These are phyloP conservation scores for Trametes hirsuta DNA, from an alignment of 1,284 basidiomycete genomes.

Conservation along the genomic window DNA sequence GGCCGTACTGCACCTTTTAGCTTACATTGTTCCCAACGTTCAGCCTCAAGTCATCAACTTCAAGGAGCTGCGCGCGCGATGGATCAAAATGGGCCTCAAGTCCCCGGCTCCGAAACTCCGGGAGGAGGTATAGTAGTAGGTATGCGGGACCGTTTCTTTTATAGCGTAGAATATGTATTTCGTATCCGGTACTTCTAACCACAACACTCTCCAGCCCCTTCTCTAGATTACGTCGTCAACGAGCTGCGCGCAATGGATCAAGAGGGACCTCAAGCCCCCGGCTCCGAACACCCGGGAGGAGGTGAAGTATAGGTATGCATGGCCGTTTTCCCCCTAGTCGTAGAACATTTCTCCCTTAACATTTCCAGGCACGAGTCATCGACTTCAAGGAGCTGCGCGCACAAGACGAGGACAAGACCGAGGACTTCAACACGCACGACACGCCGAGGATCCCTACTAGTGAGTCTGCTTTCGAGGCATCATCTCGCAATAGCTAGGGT, in stretches of 20 bases:
- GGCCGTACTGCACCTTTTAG: too few relatives aligned
- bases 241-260: slow-evolving; percentile 1
- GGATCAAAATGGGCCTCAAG: background rate
- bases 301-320: background rate
- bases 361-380: too few relatives aligned
- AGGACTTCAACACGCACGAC: too few relatives aligned
- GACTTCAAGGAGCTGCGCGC: too few relatives aligned
- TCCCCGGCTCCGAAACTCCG: background rate
- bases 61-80: slow-evolving; percentile 1
- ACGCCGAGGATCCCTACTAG: too few relatives aligned
- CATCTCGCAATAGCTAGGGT: too few relatives aligned
- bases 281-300: background rate
- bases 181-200: too few relatives aligned
- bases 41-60: background rate
- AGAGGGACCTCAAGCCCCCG: background rate
- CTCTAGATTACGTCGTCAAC: background rate
- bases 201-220: too few relatives aligned
- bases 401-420: too few relatives aligned
- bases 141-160: background rate
- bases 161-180: too few relatives aligned
- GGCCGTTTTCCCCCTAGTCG: background rate
- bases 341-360: background rate
- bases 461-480: too few relatives aligned
- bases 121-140: background rate
- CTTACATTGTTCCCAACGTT: too few relatives aligned